Conservation (phyloP, 768 basidiomycete genomes). For the Macrocybe gigantea region DNA sequence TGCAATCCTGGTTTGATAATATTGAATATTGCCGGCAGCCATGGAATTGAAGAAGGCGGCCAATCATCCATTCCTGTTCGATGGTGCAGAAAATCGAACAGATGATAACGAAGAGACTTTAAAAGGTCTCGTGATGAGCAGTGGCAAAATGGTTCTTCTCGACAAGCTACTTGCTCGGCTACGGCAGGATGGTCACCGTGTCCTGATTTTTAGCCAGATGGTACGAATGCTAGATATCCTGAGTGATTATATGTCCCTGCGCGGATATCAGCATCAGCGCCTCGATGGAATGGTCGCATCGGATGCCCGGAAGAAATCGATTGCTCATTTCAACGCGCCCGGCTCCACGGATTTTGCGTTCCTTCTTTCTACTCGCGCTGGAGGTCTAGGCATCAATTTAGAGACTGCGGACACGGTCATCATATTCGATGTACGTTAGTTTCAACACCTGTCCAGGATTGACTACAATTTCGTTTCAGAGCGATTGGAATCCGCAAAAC, state of each 20-base stretch:
- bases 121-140: conserved; percentile 96
- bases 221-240: conserved; percentile 98
- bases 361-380: conserved; percentile 92
- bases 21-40: conserved; percentile 38
- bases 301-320: conserved; percentile 90
- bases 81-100: conserved; percentile 76
- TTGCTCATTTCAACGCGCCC: conserved; percentile 93
- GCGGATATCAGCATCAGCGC: conserved; percentile 90
- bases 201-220: conserved; percentile 99
- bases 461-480: conserved; percentile 39
- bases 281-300: conserved; percentile 94
- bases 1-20: neutral
- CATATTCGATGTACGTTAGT: conserved; percentile 84
- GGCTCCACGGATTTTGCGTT: conserved; percentile 96
- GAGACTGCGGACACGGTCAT: conserved; percentile 99
- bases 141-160: conserved; percentile 96
- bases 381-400: conserved; percentile 96
- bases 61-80: conserved; percentile 97
- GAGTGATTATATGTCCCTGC: conserved; percentile 89
- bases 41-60: conserved; percentile 99
- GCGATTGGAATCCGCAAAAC: conserved; percentile 98
- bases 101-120: conserved; percentile 75
- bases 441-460: conserved; percentile 5
- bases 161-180: conserved; percentile 93
- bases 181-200: conserved; percentile 89